Conservation (phyloP, 345 rosid species). For the Hevea brasiliensis region DNA sequence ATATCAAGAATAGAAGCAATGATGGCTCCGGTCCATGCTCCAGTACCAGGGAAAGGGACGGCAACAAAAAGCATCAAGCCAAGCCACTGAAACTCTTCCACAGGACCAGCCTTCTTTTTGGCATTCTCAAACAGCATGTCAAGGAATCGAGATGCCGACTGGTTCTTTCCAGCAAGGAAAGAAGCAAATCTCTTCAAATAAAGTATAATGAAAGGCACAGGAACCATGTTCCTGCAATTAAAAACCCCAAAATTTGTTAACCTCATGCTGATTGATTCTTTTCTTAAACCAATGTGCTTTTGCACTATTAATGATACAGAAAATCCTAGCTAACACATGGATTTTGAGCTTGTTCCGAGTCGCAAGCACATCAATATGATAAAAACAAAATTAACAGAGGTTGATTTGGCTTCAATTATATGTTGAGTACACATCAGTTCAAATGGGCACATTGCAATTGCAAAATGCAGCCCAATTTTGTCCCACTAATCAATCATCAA, state of each 20-base stretch:
- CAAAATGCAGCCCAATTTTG: not conserved
- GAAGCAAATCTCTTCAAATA: slow-evolving; percentile 66
- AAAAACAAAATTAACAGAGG: not conserved
- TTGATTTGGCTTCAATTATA: not conserved
- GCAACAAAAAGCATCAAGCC: slow-evolving; percentile 96
- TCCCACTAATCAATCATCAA: not conserved
- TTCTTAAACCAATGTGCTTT: slow-evolving; percentile 1
- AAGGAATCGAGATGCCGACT: slow-evolving; percentile 53
- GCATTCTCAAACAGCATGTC: slow-evolving; percentile 64
- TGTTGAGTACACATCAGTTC: slow-evolving; percentile 6
- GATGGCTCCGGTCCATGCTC: slow-evolving; percentile 95
- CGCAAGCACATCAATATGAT: too few species aligned
- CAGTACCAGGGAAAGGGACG: slow-evolving; percentile 95
- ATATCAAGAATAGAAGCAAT: slow-evolving; percentile 83
- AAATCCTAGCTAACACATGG: not conserved
- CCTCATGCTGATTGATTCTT: not conserved
- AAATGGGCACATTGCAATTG: slow-evolving; percentile 7
- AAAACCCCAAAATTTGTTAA: slow-evolving; percentile 12
- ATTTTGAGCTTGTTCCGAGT: not conserved
- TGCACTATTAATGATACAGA: not conserved
- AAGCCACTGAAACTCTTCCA: slow-evolving; percentile 88
- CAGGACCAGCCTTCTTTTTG: slow-evolving; percentile 83
- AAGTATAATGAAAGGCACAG: slow-evolving; percentile 85
- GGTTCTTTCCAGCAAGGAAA: slow-evolving; percentile 63
- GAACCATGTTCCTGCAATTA: slow-evolving; percentile 83